These are phyloP conservation scores for Capsella bursapastoris DNA, from an alignment of 345 rosid species.

Conservation along the genomic window DNA sequence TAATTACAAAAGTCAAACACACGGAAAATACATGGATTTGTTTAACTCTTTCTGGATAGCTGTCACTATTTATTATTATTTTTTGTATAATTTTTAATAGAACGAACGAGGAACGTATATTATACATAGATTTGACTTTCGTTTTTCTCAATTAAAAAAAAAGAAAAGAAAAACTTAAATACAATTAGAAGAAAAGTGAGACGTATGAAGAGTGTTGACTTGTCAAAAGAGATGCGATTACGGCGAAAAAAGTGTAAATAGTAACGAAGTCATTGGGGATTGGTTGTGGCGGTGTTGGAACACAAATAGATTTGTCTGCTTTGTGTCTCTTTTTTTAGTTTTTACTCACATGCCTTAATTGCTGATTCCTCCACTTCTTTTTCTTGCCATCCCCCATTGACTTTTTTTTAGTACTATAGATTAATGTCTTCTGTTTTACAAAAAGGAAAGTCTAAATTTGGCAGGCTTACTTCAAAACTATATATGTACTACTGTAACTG, in stretches of 20 bases:
- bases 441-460: background rate
- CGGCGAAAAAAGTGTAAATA: slow-evolving; percentile 48
- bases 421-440: background rate
- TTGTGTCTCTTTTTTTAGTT: slow-evolving; percentile 27
- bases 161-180: background rate
- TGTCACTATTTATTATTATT: slow-evolving; percentile 31
- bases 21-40: slow-evolving; percentile 48
- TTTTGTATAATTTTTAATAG: slow-evolving; percentile 17
- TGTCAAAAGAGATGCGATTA: slow-evolving; percentile 48
- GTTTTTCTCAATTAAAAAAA: too few species aligned
- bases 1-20: slow-evolving; percentile 62
- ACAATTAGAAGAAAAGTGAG: slow-evolving; percentile 8
- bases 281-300: slow-evolving; percentile 46
- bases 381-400: slow-evolving; percentile 38
- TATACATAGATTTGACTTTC: slow-evolving; percentile 32
- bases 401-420: slow-evolving; percentile 5
- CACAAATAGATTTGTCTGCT: slow-evolving; percentile 28
- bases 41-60: slow-evolving; percentile 29
- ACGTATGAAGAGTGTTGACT: slow-evolving; percentile 54
- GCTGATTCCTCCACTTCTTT: slow-evolving; percentile 20
- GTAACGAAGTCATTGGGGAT: slow-evolving; percentile 42
- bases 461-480: slow-evolving; percentile 6
- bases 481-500: background rate
- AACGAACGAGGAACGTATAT: slow-evolving; percentile 40
- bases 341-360: slow-evolving; percentile 42